Base-by-base conservation (phyloP, 176 grass and related monocot species). In the Cymbopogon citratus region DNA sequence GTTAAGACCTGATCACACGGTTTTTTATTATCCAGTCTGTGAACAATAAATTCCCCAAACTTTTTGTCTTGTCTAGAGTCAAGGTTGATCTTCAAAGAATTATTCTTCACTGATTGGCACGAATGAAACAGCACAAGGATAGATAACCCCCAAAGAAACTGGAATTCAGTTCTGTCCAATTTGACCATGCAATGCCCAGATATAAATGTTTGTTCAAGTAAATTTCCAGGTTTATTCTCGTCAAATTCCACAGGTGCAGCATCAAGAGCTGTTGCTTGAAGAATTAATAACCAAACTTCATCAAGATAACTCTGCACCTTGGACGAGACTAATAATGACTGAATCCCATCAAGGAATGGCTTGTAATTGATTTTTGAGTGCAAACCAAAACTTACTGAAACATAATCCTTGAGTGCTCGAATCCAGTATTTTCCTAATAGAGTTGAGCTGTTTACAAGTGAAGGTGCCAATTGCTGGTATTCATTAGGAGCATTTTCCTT, bases 261-360 rank as follows among this genome's bases (percentile, higher is more conserved):
- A 93, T 98, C 96, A 63, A 95, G 67, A 79, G 77, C 90, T 41
- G 77, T 78, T 86, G 96, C 92, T 84, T 95, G 88, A 76, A 98
- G 85, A 86, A 98, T 95, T 73, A 95, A 85, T 76, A 76, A 68
- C 96, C 96, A 98, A 72, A 84, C 80, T 76, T 93, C 92, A 48
- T 94, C 87, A 71, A 98, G 89, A 91, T 87, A 91, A 68, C 91
- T 89, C 48, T 93, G 83, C 63, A 92, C 92, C 93, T 95, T 93
- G 51, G 85, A 90, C 18, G 87, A 98, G 83, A 98, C 92, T 41
- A 98, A 73, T 39, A 83, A 86, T 66, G 89, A 98, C 76, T 98
- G 90, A 84, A 98, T 93, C 12, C 92, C 96, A 84, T 98, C 96
- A 91, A 98, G 90, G 77, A 98, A 98, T 75, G 92, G 90, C 41